Percentiles rank a stretch among this genome's conserved stretches.
These are phyloP conservation scores for Salix caprea DNA, from an alignment of 345 rosid species.

Conservation along the genomic window DNA sequence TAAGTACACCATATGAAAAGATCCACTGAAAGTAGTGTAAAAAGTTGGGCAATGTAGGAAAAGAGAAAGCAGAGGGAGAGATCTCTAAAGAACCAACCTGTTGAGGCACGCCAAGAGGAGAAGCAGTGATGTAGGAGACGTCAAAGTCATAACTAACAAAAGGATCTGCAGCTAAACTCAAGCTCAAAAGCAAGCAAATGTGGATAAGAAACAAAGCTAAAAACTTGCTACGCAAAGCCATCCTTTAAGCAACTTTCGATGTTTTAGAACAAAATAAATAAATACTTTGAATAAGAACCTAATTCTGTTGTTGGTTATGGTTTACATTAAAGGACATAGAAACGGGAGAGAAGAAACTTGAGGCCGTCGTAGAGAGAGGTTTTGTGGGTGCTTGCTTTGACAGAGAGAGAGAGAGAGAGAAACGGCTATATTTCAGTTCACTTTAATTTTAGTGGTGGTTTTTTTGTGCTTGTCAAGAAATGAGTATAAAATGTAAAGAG, in stretches of 20 bases:
- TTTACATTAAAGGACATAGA: slow-evolving; percentile 38
- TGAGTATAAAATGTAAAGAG: background rate
- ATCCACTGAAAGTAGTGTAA: slow-evolving; percentile 4
- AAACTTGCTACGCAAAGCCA: slow-evolving; percentile 47
- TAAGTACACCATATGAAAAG: slow-evolving; percentile 21
- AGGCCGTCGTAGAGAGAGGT: background rate
- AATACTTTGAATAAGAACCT: background rate
- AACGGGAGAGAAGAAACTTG: slow-evolving; percentile 10
- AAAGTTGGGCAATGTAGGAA: background rate
- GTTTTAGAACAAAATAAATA: slow-evolving; percentile 4
- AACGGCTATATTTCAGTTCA: slow-evolving; percentile 28
- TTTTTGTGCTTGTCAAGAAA: background rate
- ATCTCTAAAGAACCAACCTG: slow-evolving; percentile 54
- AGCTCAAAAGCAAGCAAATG: slow-evolving; percentile 40
- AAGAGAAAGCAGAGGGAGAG: slow-evolving; percentile 15
- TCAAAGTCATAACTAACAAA: slow-evolving; percentile 57
- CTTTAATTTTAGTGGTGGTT: background rate
- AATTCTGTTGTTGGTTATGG: background rate
- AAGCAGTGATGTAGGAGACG: slow-evolving; percentile 89
- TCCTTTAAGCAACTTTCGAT: slow-evolving; percentile 14
- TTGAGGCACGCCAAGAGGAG: slow-evolving; percentile 94
- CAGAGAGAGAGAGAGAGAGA: background rate
- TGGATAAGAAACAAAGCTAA: slow-evolving; percentile 47
- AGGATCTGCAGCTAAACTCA: slow-evolving; percentile 74
- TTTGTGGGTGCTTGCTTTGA: background rate